Base-by-base conservation (phyloP, 2,329 filamentous ascomycete species). In the Simplicillium sp. region DNA sequence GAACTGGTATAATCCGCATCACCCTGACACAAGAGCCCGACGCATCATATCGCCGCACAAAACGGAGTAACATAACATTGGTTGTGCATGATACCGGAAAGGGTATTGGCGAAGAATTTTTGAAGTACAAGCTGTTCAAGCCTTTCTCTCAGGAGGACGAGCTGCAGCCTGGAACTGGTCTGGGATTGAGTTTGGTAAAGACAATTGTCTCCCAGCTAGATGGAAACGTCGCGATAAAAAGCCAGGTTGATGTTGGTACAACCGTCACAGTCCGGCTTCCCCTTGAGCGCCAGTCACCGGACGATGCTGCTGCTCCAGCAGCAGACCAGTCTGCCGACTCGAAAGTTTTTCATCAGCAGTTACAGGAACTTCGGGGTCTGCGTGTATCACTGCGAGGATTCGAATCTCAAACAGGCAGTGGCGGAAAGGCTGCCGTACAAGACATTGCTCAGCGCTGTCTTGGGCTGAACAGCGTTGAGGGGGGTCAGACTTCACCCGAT, bases 121-220 rank as follows among this genome's bases (percentile, higher is more conserved):
- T 84, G 11, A 65, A 71, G 15, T 70, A 74, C 8, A 68, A 70
- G 12, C 56, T 84, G 0, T 86, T 80, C 51, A 75, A 70, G 0
- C 76, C 80, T 0, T 84, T 84, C 45, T 58, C 67, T 0, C 82
- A 86, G 46, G 82, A 85, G 49, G 70, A 83, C 37, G 58, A 64
- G 0, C 55, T 85, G 1, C 65, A 71, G 0, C 69, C 73, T 0
- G 81, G 82, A 0, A 75, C 75, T 0, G 81, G 82, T 0, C 62
- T 86, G 0, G 82, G 82, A 0, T 57, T 86, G 25, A 80, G 75
- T 33, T 74, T 86, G 8, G 80, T 85, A 3, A 68, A 71, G 15
- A 62, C 66, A 38, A 74, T 85, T 7, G 71, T 80, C 2, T 65
- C 68, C 12, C 68, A 73, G 7, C 60, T 85, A 0, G 67, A 69